A percentile compares a stretch with the other conserved stretches of the same genome.
Evolutionary conservation across 495 filamentous ascomycete genomes (phyloP).

Genomic region (Schizothecium vesticola): DNA sequence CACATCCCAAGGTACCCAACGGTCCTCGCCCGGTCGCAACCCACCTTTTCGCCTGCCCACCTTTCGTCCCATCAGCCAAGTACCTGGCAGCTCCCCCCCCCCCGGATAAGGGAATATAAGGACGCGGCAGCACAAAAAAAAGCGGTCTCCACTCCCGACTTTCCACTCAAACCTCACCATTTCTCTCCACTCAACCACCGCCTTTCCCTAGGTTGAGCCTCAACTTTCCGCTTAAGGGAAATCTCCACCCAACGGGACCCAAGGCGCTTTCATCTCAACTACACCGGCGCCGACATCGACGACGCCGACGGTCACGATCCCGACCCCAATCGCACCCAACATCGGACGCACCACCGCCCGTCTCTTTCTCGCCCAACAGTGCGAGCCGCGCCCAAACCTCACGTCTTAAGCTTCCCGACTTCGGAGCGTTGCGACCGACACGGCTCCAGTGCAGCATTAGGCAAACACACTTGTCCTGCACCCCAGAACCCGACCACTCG

Average conservation of each 20-base stretch:
- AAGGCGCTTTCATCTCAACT: slow-evolving; percentile 6
- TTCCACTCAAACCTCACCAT: slow-evolving; percentile 33
- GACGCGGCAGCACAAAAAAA: slow-evolving; percentile 24
- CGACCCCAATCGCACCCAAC: not conserved
- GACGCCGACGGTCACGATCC: slow-evolving; percentile 7
- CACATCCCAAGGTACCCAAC: slow-evolving; percentile 17
- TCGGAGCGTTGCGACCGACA: slow-evolving; percentile 7
- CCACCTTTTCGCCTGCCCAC: slow-evolving; percentile 21
- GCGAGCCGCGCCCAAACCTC: not conserved
- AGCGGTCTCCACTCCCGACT: slow-evolving; percentile 28
- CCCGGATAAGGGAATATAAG: slow-evolving; percentile 25
- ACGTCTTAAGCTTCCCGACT: not conserved
- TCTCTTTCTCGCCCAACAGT: not conserved
- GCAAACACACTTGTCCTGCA: slow-evolving; percentile 15
- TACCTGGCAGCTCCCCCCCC: slow-evolving; percentile 23
- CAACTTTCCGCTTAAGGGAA: slow-evolving; percentile 29
- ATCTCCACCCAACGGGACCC: slow-evolving; percentile 24
- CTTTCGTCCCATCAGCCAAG: slow-evolving; percentile 28
- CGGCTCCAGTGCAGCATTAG: slow-evolving; percentile 8
- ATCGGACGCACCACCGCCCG: not conserved
- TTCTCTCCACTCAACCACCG: slow-evolving; percentile 31
- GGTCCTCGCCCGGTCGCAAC: slow-evolving; percentile 22
- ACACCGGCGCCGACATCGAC: slow-evolving; percentile 9
- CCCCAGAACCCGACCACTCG: slow-evolving; percentile 1
- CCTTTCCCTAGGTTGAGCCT: slow-evolving; percentile 31